Evolutionary conservation across 2,329 filamentous ascomycete genomes (phyloP), one percentile per base, ranked within the genome.

Genomic region (Botrytis elliptica): DNA sequence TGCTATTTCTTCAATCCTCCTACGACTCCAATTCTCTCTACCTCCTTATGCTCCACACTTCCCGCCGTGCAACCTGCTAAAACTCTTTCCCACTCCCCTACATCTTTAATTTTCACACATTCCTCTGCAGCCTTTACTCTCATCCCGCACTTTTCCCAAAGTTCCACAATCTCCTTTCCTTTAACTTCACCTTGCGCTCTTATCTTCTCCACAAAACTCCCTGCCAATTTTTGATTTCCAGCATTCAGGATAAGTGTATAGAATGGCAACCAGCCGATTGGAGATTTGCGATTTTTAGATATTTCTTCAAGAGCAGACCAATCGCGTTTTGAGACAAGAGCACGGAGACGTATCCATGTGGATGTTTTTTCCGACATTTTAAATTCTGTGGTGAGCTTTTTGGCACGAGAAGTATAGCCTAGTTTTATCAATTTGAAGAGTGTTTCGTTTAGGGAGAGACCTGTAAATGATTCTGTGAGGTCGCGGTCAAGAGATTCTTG

Each of bases 61-160:
- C 87, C 88, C 70, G 89, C 89, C 9, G 90, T 92, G 25, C 93
- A 94, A 77, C 92, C 94, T 73, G 88, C 88, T 77, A 93, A 86
- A 76, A 98, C 84, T 70, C 90, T 86, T 78, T 92, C 89, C 83
- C 97, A 90, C n/a, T 91, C 85, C 78, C 91, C 91, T 67, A 89
- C 85, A 81, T 99, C 93, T 83, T 93, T 97, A 74, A 88, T 87
- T 84, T 91, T 93, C 74, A 94, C 87, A 4, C 96, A 95, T 84
- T 98, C 96, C 83, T 98, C 95, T 6, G 92, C 96, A 3, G 96
- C 96, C 83, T 93, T 94, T 42, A 92, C 88, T 63, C 94, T 86
- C 90, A 97, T 89, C 29, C 95, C 95, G 82, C 96, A 98, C 84
- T 97, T 97, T 79, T 97, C 91, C 88, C 95, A 99, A 95, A 99